Conservation (phyloP, 208 protist species). For the Crithidia thermophila region DNA sequence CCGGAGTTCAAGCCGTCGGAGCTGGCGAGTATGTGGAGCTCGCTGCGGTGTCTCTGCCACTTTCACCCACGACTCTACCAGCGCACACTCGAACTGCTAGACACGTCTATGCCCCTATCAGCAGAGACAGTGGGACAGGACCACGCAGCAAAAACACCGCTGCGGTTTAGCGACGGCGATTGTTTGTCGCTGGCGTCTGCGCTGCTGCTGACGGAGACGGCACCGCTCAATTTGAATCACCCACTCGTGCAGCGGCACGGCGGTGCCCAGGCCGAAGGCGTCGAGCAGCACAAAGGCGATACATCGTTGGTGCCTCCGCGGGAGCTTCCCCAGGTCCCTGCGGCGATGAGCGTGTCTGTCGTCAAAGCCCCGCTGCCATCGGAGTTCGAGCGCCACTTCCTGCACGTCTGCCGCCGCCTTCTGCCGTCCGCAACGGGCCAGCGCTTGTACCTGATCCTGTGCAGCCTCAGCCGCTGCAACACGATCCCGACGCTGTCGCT, state of each 20-base stretch:
- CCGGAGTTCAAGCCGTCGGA: slow-evolving; percentile 62
- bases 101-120: too few relatives aligned
- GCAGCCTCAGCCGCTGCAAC: slow-evolving; percentile 21
- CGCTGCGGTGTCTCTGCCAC: slow-evolving; percentile 48
- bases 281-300: too few relatives aligned
- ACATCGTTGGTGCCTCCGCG: too few relatives aligned
- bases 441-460: slow-evolving; percentile 30
- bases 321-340: too few relatives aligned
- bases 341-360: too few relatives aligned
- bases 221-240: slow-evolving; percentile 2
- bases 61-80: slow-evolving; percentile 18
- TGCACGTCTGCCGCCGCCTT: slow-evolving; percentile 28
- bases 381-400: slow-evolving; percentile 17
- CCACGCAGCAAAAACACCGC: too few relatives aligned
- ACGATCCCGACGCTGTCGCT: slow-evolving; percentile 2
- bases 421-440: slow-evolving; percentile 28
- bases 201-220: slow-evolving; percentile 26
- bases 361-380: not conserved
- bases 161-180: slow-evolving; percentile 32
- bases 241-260: slow-evolving; percentile 5
- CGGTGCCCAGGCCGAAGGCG: too few relatives aligned
- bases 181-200: slow-evolving; percentile 30
- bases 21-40: slow-evolving; percentile 75
- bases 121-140: too few relatives aligned
- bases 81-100: slow-evolving; percentile 24